These are phyloP conservation scores for Cercospora berteroae DNA, from an alignment of 2,329 filamentous ascomycete genomes.

Conservation along the genomic window DNA sequence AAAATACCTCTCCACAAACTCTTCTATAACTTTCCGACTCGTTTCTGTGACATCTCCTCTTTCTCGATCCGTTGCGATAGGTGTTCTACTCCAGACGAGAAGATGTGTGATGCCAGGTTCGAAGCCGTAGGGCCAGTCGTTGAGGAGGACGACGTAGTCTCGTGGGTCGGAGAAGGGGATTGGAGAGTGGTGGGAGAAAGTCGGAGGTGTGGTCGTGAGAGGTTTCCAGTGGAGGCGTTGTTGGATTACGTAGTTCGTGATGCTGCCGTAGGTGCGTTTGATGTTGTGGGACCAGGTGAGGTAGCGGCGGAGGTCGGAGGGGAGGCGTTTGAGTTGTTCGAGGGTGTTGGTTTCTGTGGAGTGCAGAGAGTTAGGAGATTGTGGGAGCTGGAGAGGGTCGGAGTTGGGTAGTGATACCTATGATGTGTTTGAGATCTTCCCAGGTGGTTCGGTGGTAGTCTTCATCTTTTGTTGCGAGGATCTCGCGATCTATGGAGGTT, in stretches of 20 bases:
- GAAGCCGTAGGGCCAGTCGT: constrained; percentile 65
- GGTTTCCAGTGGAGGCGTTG: constrained; percentile 55
- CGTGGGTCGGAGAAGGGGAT: constrained; percentile 54
- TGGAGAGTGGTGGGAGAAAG: constrained; percentile 47
- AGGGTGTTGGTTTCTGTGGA: constrained; percentile 50
- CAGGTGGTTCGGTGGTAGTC: constrained; percentile 54
- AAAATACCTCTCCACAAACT: constrained; percentile 53
- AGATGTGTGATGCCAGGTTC: constrained; percentile 56
- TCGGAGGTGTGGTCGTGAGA: constrained; percentile 28
- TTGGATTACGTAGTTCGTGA: constrained; percentile 56
- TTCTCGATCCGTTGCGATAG: constrained; percentile 46
- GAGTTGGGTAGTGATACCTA: constrained; percentile 41
- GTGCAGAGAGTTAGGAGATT: not conserved
- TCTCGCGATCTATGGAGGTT: constrained; percentile 49
- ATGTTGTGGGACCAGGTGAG: constrained; percentile 57
- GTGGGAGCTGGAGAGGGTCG: not conserved
- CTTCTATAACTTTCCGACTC: constrained; percentile 49
- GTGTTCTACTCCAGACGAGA: constrained; percentile 57
- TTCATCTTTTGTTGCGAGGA: constrained; percentile 53
- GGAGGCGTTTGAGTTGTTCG: constrained; percentile 57
- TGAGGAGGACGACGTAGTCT: constrained; percentile 58
- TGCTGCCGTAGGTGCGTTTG: constrained; percentile 56
- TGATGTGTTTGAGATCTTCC: constrained; percentile 53
- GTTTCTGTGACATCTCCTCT: constrained; percentile 53
- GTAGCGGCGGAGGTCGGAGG: constrained; percentile 59